phyloP scores from a whole-genome alignment of 176 grass and related monocot genomes.

The Carex pumila region DNA sequence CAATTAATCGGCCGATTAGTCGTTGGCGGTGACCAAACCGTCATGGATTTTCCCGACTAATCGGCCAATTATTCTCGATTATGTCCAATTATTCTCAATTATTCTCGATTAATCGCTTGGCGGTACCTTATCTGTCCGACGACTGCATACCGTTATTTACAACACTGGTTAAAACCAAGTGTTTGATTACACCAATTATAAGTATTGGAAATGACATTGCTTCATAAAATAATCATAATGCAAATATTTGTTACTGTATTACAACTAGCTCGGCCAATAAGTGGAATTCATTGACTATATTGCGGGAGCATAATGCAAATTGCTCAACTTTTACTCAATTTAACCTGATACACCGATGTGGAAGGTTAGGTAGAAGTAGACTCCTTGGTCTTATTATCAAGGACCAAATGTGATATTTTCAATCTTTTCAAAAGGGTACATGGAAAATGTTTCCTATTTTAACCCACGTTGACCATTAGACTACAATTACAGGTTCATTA shows the following conservation, averaged over 20 bases:
- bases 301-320: background rate
- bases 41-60: no score
- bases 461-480: background rate
- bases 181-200: background rate
- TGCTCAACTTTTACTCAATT: background rate
- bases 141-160: no score
- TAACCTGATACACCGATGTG: background rate
- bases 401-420: background rate
- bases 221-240: background rate
- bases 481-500: background rate
- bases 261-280: background rate
- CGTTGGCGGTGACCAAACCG: no score
- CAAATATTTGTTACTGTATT: background rate
- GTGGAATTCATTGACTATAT: background rate
- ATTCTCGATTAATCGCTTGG: no score
- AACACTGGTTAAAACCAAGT: background rate
- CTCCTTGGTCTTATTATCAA: background rate
- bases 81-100: no score
- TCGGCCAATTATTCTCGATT: no score
- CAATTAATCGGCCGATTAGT: no score
- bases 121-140: no score
- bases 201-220: background rate
- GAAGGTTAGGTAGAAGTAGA: background rate
- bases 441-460: background rate
- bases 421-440: background rate